Conservation (phyloP, 495 filamentous ascomycete species). For the Lepraria neglecta region DNA sequence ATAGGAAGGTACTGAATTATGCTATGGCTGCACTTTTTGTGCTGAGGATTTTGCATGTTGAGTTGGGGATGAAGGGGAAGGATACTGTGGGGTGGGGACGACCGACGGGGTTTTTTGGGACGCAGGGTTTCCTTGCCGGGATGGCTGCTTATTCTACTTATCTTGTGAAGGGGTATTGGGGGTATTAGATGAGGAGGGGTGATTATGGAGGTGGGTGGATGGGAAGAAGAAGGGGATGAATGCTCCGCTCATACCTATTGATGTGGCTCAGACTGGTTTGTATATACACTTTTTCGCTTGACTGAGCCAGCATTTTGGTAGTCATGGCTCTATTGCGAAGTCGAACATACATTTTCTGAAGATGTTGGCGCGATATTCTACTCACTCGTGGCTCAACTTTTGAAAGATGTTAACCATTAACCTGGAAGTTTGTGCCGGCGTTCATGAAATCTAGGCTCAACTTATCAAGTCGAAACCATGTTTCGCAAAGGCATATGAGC, state of each 20-base stretch:
- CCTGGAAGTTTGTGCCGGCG: too few relatives aligned
- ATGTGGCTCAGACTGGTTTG: background rate
- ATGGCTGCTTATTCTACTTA: conserved; percentile 37
- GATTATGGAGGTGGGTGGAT: background rate
- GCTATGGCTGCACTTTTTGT: conserved; percentile 35
- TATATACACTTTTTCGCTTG: background rate
- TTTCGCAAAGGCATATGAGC: too few relatives aligned
- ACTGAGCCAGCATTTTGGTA: background rate
- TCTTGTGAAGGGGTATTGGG: conserved; percentile 39
- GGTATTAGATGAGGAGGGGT: conserved; percentile 25
- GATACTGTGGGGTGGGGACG: conserved; percentile 33
- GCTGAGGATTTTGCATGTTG: conserved; percentile 36
- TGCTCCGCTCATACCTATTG: background rate
- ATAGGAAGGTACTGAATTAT: conserved; percentile 33
- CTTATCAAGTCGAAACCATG: too few relatives aligned
- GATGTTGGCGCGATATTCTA: too few relatives aligned
- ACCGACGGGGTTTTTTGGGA: conserved; percentile 36
- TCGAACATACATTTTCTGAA: too few relatives aligned
- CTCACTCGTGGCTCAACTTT: too few relatives aligned
- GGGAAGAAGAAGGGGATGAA: background rate
- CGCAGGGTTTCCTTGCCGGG: conserved; percentile 34
- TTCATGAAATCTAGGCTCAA: too few relatives aligned
- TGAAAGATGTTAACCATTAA: too few relatives aligned
- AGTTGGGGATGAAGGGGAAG: conserved; percentile 34
- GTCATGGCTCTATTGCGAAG: too few relatives aligned